Evolutionary conservation across 345 rosid genomes (phyloP).

Genomic region (Microthlaspi erraticum): DNA sequence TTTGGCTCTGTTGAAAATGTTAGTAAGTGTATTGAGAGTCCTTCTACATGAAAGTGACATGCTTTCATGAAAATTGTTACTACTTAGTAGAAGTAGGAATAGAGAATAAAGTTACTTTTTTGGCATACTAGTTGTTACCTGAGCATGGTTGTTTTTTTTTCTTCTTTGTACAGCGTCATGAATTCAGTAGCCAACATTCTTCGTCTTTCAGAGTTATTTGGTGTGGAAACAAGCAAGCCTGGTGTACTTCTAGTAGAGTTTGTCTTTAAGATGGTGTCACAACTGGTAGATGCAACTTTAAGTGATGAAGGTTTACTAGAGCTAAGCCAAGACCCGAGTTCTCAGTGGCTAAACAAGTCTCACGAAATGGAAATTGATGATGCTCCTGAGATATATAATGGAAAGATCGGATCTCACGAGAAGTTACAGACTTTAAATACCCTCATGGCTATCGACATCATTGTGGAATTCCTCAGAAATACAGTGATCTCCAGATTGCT

Average conservation of each 20-base stretch:
- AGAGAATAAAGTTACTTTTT: neutral
- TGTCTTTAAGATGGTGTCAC: conserved; percentile 73
- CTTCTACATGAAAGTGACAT: neutral
- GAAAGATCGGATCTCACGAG: conserved; percentile 60
- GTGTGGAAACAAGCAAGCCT: conserved; percentile 62
- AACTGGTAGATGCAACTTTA: conserved; percentile 81
- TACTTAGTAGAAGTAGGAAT: neutral
- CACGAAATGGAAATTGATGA: conserved; percentile 84
- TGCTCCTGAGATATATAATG: conserved; percentile 49
- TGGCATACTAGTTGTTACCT: neutral
- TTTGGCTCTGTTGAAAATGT: conserved; percentile 24
- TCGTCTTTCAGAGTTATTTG: conserved; percentile 67
- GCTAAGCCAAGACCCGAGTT: conserved; percentile 58
- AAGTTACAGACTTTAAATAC: conserved; percentile 69
- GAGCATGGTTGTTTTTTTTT: conserved; percentile 9
- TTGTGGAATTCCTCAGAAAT: conserved; percentile 69
- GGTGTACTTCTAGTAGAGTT: conserved; percentile 69
- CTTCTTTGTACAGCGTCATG: conserved; percentile 66
- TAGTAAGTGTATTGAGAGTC: neutral
- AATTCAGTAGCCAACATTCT: conserved; percentile 71
- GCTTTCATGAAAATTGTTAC: conserved; percentile 1
- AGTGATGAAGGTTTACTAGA: conserved; percentile 89
- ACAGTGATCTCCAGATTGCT: conserved; percentile 76
- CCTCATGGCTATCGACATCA: conserved; percentile 70
- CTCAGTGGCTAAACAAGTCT: conserved; percentile 61